Evolutionary conservation across 345 rosid species (phyloP).

Genomic region (Gossypioides kirkii): DNA sequence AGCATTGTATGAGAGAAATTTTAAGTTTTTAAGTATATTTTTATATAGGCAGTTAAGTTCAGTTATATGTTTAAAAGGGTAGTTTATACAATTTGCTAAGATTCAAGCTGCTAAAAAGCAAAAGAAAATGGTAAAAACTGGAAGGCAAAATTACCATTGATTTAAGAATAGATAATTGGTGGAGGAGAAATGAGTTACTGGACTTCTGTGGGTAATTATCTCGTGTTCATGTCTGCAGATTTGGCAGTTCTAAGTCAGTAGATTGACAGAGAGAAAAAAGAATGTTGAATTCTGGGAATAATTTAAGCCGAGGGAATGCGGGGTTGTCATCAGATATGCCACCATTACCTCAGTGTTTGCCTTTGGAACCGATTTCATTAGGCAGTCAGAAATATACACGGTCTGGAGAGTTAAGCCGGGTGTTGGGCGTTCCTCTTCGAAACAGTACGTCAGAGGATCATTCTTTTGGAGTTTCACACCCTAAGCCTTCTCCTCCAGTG

Average conservation of each 20-base stretch:
- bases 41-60: neutral
- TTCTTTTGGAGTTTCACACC: slow-evolving; percentile 54
- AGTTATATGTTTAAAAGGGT: neutral
- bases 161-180: neutral
- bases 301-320: slow-evolving; percentile 42
- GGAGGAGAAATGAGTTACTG: neutral
- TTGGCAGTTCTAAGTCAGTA: slow-evolving; percentile 17
- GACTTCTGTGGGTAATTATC: neutral
- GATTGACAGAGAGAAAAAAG: slow-evolving; percentile 19
- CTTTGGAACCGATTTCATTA: slow-evolving; percentile 73
- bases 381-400: slow-evolving; percentile 59
- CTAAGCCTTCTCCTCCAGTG: slow-evolving; percentile 54
- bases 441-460: slow-evolving; percentile 52
- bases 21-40: neutral
- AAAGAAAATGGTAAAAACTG: neutral
- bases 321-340: slow-evolving; percentile 54
- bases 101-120: neutral
- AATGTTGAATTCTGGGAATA: slow-evolving; percentile 59
- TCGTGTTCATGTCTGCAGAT: neutral
- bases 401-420: slow-evolving; percentile 76
- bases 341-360: slow-evolving; percentile 53
- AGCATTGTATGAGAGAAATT: neutral
- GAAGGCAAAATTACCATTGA: neutral
- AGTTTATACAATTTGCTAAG: neutral
- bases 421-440: slow-evolving; percentile 59